Evolutionary conservation across 2,329 filamentous ascomycete genomes (phyloP).

Genomic region (Rasamsonia emersonii): DNA sequence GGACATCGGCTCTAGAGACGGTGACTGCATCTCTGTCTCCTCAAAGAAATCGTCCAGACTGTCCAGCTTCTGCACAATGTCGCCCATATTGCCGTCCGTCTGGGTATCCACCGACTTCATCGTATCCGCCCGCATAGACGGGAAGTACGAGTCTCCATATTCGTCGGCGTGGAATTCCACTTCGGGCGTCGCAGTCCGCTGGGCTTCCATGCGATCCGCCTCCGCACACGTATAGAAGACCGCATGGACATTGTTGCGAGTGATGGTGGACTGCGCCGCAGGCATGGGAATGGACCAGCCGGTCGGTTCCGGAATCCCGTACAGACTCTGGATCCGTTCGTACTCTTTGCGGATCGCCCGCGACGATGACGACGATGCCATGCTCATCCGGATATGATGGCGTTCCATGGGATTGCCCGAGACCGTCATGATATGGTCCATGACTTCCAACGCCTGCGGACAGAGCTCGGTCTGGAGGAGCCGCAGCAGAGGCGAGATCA

Average conservation of each 20-base stretch:
- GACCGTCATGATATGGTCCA: constrained; percentile 94
- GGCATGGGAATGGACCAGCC: constrained; percentile 95
- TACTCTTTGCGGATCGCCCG: constrained; percentile 87
- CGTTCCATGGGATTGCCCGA: constrained; percentile 87
- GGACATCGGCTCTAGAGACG: constrained; percentile 38
- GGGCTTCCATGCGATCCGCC: constrained; percentile 50
- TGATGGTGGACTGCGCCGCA: constrained; percentile 77
- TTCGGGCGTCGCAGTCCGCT: constrained; percentile 63
- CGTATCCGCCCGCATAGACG: constrained; percentile 69
- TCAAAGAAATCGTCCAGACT: constrained; percentile 78
- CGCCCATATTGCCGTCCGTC: constrained; percentile 60
- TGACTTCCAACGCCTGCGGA: constrained; percentile 79
- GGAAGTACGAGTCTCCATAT: constrained; percentile 67
- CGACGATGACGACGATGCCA: constrained; percentile 74
- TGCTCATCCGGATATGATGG: constrained; percentile 94
- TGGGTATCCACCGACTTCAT: constrained; percentile 78
- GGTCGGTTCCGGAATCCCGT: constrained; percentile 90
- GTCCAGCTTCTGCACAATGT: constrained; percentile 71
- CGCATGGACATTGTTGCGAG: constrained; percentile 85
- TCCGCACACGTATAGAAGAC: constrained; percentile 91
- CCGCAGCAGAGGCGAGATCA: constrained; percentile 85
- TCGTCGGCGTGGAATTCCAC: constrained; percentile 92
- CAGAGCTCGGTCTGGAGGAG: constrained; percentile 89
- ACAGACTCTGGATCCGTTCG: constrained; percentile 84
- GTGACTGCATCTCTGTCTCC: constrained; percentile 53